Evolutionary conservation across 225 moss, liverwort and hornwort species (phyloP), one percentile per base, ranked within the genome.

Genomic region (Pseudisothecium myosuroides): DNA sequence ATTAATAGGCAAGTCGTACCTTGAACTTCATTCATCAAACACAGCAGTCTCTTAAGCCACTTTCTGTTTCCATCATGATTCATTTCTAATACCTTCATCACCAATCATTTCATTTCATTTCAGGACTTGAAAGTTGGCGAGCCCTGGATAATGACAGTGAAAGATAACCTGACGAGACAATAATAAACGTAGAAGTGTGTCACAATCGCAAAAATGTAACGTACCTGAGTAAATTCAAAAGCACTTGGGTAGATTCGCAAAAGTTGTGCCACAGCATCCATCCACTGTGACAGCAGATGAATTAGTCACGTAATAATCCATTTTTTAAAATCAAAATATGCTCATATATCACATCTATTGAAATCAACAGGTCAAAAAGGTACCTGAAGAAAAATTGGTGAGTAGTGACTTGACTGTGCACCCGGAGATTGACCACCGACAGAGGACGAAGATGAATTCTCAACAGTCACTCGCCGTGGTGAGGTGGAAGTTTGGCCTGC

Each of bases 311-410:
- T 72, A 66, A 50, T 41, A 85, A 41, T 45, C 32, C 64, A 37
- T 49, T 55, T 55, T 81, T 84, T 14, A 36, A 36, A 31, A 81
- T 72, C 60, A 41, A 23, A 88, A 45, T 73, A 54, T 61, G 73
- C 59, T 85, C 59, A 56, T 74, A 54, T n/a, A n/a, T 29, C 50
- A 55, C 58, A 72, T 16, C 29, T 56, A 31, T 68, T 29, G 43
- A 41, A 80, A 83, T 71, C 37, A 76, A 79, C 39, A 66, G 26
- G 49, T 68, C 80, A 86, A 90, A 52, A 83, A 50, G 26, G 80
- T 90, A 98, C 97, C 97, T 99, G 99, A 54, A 97, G 89, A 88
- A 99, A 95, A 78, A 99, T 95, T 68, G 99, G 99, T 43, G 99
- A 93, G 80, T 95, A 96, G 39, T 97, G 93, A 90, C 85, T 96